phyloP scores from a whole-genome alignment of 2,329 filamentous ascomycete genomes.

The Venturia oleaginea region DNA sequence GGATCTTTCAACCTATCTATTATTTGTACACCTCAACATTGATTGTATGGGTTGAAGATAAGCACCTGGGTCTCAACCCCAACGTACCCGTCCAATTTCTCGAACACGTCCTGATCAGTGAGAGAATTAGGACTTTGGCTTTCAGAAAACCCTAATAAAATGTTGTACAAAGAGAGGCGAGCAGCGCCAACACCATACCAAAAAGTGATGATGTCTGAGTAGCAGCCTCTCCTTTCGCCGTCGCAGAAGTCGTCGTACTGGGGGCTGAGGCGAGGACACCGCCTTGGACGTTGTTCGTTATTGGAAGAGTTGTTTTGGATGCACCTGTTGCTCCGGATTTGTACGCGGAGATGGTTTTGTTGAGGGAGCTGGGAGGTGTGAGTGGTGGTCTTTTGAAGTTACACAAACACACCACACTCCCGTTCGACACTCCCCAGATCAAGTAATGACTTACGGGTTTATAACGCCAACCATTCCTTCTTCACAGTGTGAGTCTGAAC shows the following conservation, averaged over 20 bases:
- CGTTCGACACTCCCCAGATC: no score
- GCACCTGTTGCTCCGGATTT: background rate
- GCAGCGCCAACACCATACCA: background rate
- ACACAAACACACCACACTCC: no score
- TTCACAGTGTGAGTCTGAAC: constrained; percentile 6
- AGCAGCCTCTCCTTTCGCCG: background rate
- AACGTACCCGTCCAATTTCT: no score
- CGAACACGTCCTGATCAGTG: no score
- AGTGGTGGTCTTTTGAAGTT: background rate
- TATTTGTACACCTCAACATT: no score
- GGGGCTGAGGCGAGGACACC: background rate
- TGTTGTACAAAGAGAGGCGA: background rate
- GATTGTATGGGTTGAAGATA: no score
- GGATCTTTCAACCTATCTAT: no score
- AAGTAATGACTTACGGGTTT: constrained; percentile 13
- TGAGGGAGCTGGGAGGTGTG: background rate
- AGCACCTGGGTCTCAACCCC: no score
- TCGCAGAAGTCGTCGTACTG: background rate
- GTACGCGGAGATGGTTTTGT: background rate
- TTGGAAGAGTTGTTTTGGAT: background rate
- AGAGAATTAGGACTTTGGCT: no score
- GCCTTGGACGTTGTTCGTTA: background rate
- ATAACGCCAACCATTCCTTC: constrained; percentile 14
- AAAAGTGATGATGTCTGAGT: background rate
- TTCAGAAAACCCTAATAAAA: no score